Base-by-base conservation (phyloP, 2,329 filamentous ascomycete genomes). In the Nigrospora osmanthi region DNA sequence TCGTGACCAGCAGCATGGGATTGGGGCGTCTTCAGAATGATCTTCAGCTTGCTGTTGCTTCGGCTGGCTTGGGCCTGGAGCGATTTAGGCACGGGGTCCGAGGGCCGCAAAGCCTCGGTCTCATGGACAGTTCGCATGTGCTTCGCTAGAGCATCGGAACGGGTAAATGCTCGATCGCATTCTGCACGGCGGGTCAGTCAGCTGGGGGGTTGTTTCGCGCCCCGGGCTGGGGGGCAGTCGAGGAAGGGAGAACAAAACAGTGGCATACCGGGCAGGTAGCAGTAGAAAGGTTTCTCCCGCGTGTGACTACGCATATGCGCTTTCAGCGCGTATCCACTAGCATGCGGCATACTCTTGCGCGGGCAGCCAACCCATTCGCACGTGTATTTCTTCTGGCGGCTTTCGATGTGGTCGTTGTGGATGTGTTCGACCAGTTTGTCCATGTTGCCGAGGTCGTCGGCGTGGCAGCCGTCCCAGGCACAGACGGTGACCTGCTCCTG, bases 111-210 rank as follows among this genome's bases (percentile, higher is more conserved):
- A 14, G 89, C 87, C 68, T 98, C 93, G 4, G 91, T 96, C 64
- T 98, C 93, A 70, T 98, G 93, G 34, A 98, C 90, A 14, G 93
- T 97, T 55, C 93, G 86, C 89, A 97, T 97, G 63, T 98, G 93
- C 66, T 98, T 98, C 2, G 91, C 89, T 0, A 98, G 76, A 12
- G 93, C 93, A 58, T 98, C 93, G 19, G 91, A 96, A 52, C 93
- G 79, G 3, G 93, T 98, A 58, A 98, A 98, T 31, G 90, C 90
- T 49, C 91, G 85, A 63, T 98, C 93, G 68, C 93, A 98, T 77
- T 98, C 93, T 95, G 56, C 32, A 39, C 15, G 3, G 3, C 35
- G 39, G 45, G 57, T 57, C 48, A 62, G 54, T 41, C 42, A 50
- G 49, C 23, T 28, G 23, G 9, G 38, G 11, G 10, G 11, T 38